Evolutionary conservation across 352 stramenopile genomes (phyloP), one percentile per base, ranked within the genome.

Genomic region (Pythium dissotocum): DNA sequence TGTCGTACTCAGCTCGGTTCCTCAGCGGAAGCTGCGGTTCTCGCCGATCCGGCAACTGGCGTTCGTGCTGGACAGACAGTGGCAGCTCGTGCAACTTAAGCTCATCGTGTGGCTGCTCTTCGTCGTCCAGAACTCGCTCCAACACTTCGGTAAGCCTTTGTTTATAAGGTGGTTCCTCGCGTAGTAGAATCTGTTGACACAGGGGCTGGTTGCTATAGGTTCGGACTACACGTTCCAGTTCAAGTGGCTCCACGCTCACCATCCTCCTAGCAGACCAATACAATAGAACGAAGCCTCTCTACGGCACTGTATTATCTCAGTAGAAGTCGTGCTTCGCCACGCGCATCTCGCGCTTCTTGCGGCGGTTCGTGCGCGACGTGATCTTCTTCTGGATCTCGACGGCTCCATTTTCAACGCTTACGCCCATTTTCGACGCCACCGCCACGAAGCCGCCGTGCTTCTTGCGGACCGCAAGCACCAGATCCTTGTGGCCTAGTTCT

Each of bases 401-500:
- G 35, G 78, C 63, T 7, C 83, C 61, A 16, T 69, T 24, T 0
- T 79, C 70, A 13, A 82, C 82, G 13, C 10, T 46, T 8, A 79
- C 62, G 1, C 85, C 85, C 56, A 95, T 69, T 63, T 88, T 89
- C 33, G 68, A 38, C 7, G 85, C 82, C 18, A 95, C 79, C 28
- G 65, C 48, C 32, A 89, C 80, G 35, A 95, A 80, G 6, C 87
- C 85, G 28, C 87, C 87, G 66, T 95, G 87, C 56, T 93, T 93
- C 66, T 95, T 95, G 44, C 83, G 87, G 65, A 95, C 93, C 8
- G 87, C 83, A 35, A 85, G 67, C 40, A 95, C 73, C 26, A 95
- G 66, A 4, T 80, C 71, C 14, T 75, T 70, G 58, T 92, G 82
- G 12, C 85, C 87, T 16, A 90, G 72, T 1, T 80, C 70, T 56